A percentile compares a stretch with the other conserved stretches of the same genome.
Evolutionary conservation across 2,329 filamentous ascomycete species (phyloP).

Genomic region (Botrytis elliptica): DNA sequence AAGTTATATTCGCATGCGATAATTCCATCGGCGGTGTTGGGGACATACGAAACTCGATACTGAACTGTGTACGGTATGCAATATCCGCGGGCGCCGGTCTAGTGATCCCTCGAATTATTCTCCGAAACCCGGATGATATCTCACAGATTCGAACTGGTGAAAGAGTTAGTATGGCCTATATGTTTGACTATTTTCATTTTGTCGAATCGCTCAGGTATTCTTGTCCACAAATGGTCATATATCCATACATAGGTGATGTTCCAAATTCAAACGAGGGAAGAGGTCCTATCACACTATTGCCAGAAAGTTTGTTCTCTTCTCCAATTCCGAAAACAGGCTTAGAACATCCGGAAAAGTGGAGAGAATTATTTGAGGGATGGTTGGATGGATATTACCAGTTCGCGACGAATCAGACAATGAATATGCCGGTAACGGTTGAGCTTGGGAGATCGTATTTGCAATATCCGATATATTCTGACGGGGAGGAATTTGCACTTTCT

Average conservation of each 20-base stretch:
- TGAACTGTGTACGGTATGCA: conserved; percentile 36
- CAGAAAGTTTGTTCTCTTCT: conserved; percentile 2
- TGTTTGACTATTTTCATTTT: conserved; percentile 34
- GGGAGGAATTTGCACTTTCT: conserved; percentile 25
- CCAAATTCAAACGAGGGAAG: conserved; percentile 1
- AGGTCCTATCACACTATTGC: conserved; percentile 8
- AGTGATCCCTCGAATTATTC: conserved; percentile 30
- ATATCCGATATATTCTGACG: conserved; percentile 31
- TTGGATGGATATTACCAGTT: background rate
- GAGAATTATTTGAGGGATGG: background rate
- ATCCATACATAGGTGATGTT: conserved; percentile 18
- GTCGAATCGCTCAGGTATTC: conserved; percentile 28
- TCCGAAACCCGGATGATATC: conserved; percentile 21
- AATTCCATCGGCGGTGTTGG: conserved; percentile 33
- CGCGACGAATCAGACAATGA: background rate
- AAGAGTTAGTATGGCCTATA: conserved; percentile 28
- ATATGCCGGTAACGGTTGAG: conserved; percentile 25
- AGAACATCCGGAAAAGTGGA: background rate
- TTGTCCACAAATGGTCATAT: conserved; percentile 31
- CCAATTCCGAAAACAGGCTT: background rate
- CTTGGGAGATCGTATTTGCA: conserved; percentile 31
- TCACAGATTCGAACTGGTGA: conserved; percentile 24
- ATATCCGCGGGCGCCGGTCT: conserved; percentile 35
- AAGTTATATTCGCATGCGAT: conserved; percentile 33
- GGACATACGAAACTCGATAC: conserved; percentile 37